phyloP scores from a whole-genome alignment of 345 rosid species.

The Sisymbrium altissimum region DNA sequence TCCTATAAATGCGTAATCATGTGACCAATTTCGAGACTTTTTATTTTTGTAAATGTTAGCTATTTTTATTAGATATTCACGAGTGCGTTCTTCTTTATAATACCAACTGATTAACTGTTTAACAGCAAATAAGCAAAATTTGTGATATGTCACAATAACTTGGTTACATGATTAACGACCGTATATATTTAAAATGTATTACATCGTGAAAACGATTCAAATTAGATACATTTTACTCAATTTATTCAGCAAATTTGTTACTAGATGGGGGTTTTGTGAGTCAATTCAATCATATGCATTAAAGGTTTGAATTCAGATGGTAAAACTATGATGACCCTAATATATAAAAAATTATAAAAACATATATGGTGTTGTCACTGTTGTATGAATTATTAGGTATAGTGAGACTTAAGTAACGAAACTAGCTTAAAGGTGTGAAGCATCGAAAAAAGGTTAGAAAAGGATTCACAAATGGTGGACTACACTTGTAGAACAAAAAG shows the following conservation, averaged over 20 bases:
- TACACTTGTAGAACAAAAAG: constrained; percentile 11
- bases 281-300: not conserved
- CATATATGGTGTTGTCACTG: too few relatives aligned
- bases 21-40: constrained; percentile 24
- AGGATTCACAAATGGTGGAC: constrained; percentile 15
- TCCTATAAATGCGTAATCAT: constrained; percentile 24
- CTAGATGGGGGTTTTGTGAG: not conserved
- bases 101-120: not conserved
- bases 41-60: not conserved
- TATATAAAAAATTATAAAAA: too few relatives aligned
- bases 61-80: not conserved
- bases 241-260: not conserved
- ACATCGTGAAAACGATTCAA: not conserved
- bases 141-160: not conserved
- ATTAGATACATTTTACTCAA: not conserved
- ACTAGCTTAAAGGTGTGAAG: constrained; percentile 9
- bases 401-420: constrained; percentile 2
- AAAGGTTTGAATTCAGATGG: not conserved
- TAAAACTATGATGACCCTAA: not conserved
- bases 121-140: constrained; percentile 1
- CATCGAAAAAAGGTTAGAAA: constrained; percentile 13
- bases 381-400: not conserved
- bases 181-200: not conserved
- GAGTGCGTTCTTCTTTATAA: not conserved
- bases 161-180: not conserved